Base-by-base conservation (phyloP, 1,284 basidiomycete species). In the Boletus albobrunnescens region DNA sequence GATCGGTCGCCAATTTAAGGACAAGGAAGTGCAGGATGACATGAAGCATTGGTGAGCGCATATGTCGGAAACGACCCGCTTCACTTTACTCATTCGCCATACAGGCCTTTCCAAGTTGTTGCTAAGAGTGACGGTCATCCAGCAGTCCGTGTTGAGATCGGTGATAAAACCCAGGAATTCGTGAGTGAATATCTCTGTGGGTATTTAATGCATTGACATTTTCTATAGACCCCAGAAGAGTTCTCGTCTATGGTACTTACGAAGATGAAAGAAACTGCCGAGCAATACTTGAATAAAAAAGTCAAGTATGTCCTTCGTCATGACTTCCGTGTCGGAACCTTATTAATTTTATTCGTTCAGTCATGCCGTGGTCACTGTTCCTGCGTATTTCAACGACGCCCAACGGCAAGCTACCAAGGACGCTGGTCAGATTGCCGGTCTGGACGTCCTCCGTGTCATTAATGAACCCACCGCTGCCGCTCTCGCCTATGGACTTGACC, bases 391-490 rank as follows among this genome's bases (percentile, higher is more conserved):
- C 81, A 99, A 99, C 71, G 96, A 99, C 69, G 93, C 95, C 26
- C 95, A 99, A 71, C 87, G 95, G 56, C 94, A 96, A 75, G 95
- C 96, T 13, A 99, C 95, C 55, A 97, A 97, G 75, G 88, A 98
- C 59, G 94, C 96, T 46, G 95, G 95, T 69, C 84, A 91, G 65
- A 97, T 98, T 61, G 94, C 95, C 36, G 94, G 95, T 63, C 82
- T 99, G 20, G 93, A 98, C 35, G 95, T 99, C 40, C 85, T 98
- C 45, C 93, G 94, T 68, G 93, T 99, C 55, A 97, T 99, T 75
- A 98, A 98, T 71, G 95, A 99, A 74, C 95, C 95, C 22, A 98
- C 95, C 20, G 95, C 95, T 44, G 95, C 94, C 45, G 95, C 95
- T 28, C 84, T 99, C 44, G 95, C 95, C 1, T 99, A 99, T 69